Evolutionary conservation across 169 alveolate species (phyloP).

Genomic region (Theileria sp.): DNA sequence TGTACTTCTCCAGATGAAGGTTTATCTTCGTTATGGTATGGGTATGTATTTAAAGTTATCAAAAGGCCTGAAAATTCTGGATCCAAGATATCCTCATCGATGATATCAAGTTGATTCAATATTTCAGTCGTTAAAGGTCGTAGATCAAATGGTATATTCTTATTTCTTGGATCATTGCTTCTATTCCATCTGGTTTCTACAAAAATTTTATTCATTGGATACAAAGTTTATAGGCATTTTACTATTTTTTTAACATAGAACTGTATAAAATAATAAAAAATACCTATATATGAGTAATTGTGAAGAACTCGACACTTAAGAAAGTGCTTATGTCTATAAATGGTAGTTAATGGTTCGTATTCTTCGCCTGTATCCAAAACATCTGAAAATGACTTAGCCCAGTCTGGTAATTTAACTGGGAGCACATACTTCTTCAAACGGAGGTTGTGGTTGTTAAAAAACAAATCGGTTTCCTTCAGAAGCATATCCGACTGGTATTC

Average conservation of each 20-base stretch:
- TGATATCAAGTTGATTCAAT: slow-evolving; percentile 64
- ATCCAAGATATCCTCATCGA: slow-evolving; percentile 69
- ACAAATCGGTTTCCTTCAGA: slow-evolving; percentile 49
- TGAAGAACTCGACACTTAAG: slow-evolving; percentile 70
- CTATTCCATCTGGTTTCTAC: slow-evolving; percentile 63
- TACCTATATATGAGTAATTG: slow-evolving; percentile 75
- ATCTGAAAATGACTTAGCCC: slow-evolving; percentile 61
- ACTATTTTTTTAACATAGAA: background rate
- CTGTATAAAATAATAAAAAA: background rate
- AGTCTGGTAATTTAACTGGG: slow-evolving; percentile 54
- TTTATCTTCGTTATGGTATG: slow-evolving; percentile 46
- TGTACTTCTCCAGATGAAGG: slow-evolving; percentile 7
- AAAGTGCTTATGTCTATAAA: slow-evolving; percentile 73
- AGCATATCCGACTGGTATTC: slow-evolving; percentile 52
- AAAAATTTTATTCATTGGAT: background rate
- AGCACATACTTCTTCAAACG: slow-evolving; percentile 49
- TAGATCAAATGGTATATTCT: slow-evolving; percentile 76
- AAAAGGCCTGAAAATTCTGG: slow-evolving; percentile 77
- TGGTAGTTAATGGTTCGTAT: slow-evolving; percentile 63
- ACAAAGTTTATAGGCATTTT: slow-evolving; percentile 6
- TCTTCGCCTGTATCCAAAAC: slow-evolving; percentile 62
- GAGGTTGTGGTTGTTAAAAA: slow-evolving; percentile 50
- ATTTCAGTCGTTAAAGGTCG: slow-evolving; percentile 68
- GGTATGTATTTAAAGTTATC: slow-evolving; percentile 71
- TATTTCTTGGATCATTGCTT: slow-evolving; percentile 60